A percentile compares a stretch with the other conserved stretches of the same genome.
These are phyloP conservation scores for Strigomonas culicis DNA, from an alignment of 208 protist species.

Conservation along the genomic window DNA sequence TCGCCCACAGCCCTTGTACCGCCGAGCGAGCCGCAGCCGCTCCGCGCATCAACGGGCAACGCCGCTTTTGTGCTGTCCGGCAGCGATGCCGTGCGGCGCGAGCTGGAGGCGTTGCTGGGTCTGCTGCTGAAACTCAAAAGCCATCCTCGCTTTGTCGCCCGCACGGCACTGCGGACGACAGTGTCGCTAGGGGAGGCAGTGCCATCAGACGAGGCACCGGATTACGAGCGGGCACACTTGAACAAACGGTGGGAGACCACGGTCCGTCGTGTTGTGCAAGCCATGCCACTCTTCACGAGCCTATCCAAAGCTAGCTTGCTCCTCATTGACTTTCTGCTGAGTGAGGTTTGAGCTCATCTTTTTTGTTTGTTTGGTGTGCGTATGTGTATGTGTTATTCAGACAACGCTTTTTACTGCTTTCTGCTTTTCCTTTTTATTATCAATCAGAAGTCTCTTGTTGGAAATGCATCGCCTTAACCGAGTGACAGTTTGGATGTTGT, in stretches of 20 bases:
- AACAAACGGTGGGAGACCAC: not conserved
- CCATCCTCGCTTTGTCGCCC: not conserved
- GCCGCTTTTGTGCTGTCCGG: too few species aligned
- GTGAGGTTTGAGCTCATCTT: not conserved
- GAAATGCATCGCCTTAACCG: slow-evolving; percentile 21
- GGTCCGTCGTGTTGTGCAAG: not conserved
- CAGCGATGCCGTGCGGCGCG: too few species aligned
- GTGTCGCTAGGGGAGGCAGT: not conserved
- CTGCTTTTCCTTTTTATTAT: not conserved
- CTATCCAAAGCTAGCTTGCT: not conserved
- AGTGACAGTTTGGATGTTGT: too few species aligned
- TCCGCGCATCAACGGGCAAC: too few species aligned
- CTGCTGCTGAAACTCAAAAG: not conserved
- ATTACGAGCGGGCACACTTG: not conserved
- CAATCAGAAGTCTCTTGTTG: not conserved
- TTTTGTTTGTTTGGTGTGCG: not conserved
- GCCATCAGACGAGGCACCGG: not conserved
- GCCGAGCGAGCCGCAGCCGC: too few species aligned
- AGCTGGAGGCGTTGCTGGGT: not conserved
- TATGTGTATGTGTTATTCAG: too few species aligned
- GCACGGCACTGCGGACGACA: too few species aligned
- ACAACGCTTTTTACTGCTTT: too few species aligned
- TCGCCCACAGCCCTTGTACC: too few species aligned
- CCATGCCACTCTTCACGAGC: not conserved
- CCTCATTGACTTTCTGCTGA: not conserved